A percentile compares a stretch with the other conserved stretches of the same genome.
Evolutionary conservation across 148 eudicot genomes (phyloP).

Genomic region (Oxyria digyna): DNA sequence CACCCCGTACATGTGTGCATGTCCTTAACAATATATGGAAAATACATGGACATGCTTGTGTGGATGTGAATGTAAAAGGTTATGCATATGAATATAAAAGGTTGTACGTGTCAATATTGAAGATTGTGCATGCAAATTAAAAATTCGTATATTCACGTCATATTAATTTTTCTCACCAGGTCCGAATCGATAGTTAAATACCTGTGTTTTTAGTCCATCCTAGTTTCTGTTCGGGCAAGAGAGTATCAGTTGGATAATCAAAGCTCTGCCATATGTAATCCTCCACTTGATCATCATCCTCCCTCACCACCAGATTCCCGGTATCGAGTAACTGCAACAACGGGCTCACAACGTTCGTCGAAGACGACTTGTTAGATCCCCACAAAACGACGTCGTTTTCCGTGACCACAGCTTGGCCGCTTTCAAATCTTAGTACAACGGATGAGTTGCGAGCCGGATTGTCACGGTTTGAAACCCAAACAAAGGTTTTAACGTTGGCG

Average conservation of each 20-base stretch:
- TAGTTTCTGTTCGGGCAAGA: constrained; percentile 31
- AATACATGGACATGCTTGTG: too few relatives aligned
- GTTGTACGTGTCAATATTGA: too few relatives aligned
- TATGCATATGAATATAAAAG: too few relatives aligned
- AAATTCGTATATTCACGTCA: not conserved
- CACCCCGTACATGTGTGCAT: too few relatives aligned
- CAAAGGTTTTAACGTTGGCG: not conserved
- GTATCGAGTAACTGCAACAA: not conserved
- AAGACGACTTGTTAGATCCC: not conserved
- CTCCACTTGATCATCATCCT: not conserved
- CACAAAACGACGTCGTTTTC: not conserved
- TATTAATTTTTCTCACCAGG: too few relatives aligned
- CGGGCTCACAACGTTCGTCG: not conserved
- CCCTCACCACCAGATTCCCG: not conserved
- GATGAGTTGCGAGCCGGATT: constrained; percentile 15
- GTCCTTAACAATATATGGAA: too few relatives aligned
- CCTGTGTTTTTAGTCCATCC: constrained; percentile 21
- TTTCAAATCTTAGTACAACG: constrained; percentile 1
- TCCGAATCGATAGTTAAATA: too few relatives aligned
- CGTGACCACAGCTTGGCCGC: not conserved
- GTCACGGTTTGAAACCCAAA: constrained; percentile 19
- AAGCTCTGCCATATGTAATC: constrained; percentile 46
- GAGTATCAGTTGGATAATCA: constrained; percentile 44
- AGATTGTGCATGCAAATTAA: too few relatives aligned
- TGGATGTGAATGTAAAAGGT: too few relatives aligned